phyloP scores from a whole-genome alignment of 2,329 filamentous ascomycete genomes.

The Venturia pyrina region DNA sequence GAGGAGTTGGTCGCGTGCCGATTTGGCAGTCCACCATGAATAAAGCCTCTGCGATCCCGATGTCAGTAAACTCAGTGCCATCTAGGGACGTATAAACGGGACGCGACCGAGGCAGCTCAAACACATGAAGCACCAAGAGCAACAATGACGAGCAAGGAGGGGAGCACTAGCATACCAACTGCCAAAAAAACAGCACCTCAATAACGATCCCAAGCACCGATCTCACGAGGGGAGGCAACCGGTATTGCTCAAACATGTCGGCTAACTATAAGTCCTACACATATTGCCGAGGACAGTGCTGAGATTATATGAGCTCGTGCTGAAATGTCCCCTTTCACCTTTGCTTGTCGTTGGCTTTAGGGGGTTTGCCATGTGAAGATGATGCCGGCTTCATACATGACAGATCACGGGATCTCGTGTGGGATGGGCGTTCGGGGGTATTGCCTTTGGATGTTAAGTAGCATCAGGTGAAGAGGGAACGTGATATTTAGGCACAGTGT shows the following conservation, averaged over 20 bases:
- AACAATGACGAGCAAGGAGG: background rate
- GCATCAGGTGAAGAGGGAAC: background rate
- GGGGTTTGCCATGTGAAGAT: background rate
- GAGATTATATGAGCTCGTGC: background rate
- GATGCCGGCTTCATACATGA: background rate
- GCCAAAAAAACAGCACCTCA: conserved; percentile 31
- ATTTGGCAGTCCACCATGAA: conserved; percentile 55
- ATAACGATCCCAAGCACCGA: conserved; percentile 24
- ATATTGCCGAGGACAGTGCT: background rate
- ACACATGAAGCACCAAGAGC: background rate
- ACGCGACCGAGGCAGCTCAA: background rate
- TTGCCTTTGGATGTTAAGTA: background rate
- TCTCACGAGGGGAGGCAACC: conserved; percentile 18
- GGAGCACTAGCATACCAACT: conserved; percentile 22
- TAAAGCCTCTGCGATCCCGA: conserved; percentile 9
- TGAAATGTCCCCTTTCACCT: background rate
- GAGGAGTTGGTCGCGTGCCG: conserved; percentile 54
- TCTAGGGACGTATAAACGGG: background rate
- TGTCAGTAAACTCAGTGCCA: background rate
- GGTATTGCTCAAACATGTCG: conserved; percentile 7
- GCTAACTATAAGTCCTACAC: background rate
- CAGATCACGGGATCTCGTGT: background rate
- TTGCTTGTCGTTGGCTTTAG: background rate
- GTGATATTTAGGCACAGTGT: no score
- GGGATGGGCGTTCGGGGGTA: background rate